Conservation (phyloP, 768 basidiomycete genomes). For the Tephrocybe rancida region DNA sequence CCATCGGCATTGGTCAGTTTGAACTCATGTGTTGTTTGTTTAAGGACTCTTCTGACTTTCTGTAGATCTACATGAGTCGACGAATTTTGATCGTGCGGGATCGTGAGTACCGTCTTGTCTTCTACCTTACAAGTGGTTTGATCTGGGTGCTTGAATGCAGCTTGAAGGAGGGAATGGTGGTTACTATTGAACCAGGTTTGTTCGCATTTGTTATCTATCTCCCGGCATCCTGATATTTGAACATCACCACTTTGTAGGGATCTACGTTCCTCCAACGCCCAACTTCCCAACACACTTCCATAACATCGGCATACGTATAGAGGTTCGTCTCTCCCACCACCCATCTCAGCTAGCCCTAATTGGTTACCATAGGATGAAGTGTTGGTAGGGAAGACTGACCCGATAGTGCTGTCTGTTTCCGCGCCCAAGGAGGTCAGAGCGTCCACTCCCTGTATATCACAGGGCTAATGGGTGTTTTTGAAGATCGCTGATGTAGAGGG, state of each 20-base stretch:
- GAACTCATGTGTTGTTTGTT: background rate
- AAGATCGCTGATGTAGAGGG: slow-evolving; percentile 79
- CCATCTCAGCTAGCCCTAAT: background rate
- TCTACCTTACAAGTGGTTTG: background rate
- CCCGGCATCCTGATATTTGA: background rate
- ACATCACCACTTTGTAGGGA: slow-evolving; percentile 44
- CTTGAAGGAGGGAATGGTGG: slow-evolving; percentile 83
- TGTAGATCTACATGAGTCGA: slow-evolving; percentile 88
- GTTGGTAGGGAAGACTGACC: slow-evolving; percentile 61
- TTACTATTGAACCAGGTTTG: slow-evolving; percentile 88
- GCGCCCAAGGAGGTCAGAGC: slow-evolving; percentile 80
- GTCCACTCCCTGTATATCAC: background rate
- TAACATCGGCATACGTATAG: slow-evolving; percentile 90
- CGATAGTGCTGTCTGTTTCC: slow-evolving; percentile 63
- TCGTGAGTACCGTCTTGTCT: slow-evolving; percentile 41
- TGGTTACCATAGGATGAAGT: slow-evolving; percentile 62
- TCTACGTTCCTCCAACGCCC: slow-evolving; percentile 84
- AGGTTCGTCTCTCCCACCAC: slow-evolving; percentile 42
- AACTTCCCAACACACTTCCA: slow-evolving; percentile 89
- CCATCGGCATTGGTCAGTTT: slow-evolving; percentile 81
- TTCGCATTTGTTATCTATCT: background rate
- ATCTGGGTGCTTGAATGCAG: slow-evolving; percentile 34
- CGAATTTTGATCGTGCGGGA: slow-evolving; percentile 53
- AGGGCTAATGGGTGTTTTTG: background rate
- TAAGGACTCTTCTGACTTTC: slow-evolving; percentile 6